Percentiles rank a stretch among this genome's conserved stretches.
These are phyloP conservation scores for Geosmithia putterillii DNA, from an alignment of 2,329 filamentous ascomycete species.

Conservation along the genomic window DNA sequence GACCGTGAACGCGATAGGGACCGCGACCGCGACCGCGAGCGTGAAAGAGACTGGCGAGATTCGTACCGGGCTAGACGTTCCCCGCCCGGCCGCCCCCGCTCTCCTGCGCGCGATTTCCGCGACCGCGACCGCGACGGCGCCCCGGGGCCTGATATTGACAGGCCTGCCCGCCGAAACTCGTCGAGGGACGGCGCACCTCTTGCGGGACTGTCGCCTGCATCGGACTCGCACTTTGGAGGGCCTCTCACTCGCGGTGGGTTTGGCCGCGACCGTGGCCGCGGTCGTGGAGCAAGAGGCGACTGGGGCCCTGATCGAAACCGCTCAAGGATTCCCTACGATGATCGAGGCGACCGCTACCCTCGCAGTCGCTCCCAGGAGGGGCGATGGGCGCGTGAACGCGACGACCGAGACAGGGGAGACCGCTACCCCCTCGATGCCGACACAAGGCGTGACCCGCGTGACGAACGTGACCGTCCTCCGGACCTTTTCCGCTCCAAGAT, in stretches of 20 bases:
- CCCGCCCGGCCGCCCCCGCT: slow-evolving; percentile 45
- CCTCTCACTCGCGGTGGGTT: slow-evolving; percentile 42
- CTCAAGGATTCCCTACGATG: slow-evolving; percentile 46
- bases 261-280: slow-evolving; percentile 32
- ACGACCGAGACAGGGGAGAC: slow-evolving; percentile 38
- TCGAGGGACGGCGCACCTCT: slow-evolving; percentile 56
- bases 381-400: slow-evolving; percentile 42
- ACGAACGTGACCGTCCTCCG: slow-evolving; percentile 29
- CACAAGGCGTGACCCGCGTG: slow-evolving; percentile 28
- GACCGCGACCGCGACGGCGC: slow-evolving; percentile 45
- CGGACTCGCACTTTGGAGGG: slow-evolving; percentile 48
- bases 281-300: slow-evolving; percentile 27
- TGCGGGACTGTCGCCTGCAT: slow-evolving; percentile 58
- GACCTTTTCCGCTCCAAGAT: slow-evolving; percentile 36
- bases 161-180: slow-evolving; percentile 55
- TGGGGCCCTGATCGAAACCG: slow-evolving; percentile 35
- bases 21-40: slow-evolving; percentile 24
- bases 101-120: slow-evolving; percentile 56
- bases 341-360: slow-evolving; percentile 47
- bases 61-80: slow-evolving; percentile 35
- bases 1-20: slow-evolving; percentile 44
- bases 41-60: slow-evolving; percentile 32
- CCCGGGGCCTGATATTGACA: slow-evolving; percentile 52
- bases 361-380: slow-evolving; percentile 56
- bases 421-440: slow-evolving; percentile 27